These are phyloP conservation scores for Cryptosporidium xiaoi DNA, from an alignment of 169 alveolate species.

Conservation along the genomic window DNA sequence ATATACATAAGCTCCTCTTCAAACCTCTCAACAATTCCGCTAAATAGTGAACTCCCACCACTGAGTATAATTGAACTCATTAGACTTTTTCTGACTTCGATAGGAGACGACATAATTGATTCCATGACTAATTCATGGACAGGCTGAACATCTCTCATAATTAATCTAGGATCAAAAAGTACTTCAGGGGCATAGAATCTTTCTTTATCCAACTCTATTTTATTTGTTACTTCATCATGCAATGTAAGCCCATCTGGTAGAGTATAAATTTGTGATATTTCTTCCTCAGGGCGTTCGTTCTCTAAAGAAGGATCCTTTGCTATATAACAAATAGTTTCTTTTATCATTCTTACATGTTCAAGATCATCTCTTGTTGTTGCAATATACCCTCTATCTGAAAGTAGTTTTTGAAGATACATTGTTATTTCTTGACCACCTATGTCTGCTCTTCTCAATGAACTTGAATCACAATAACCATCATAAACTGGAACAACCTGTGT, in stretches of 20 bases:
- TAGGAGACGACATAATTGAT: conserved; percentile 79
- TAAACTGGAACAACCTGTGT: conserved; percentile 89
- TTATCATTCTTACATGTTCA: conserved; percentile 81
- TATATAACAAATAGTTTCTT: conserved; percentile 86
- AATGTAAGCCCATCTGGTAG: conserved; percentile 88
- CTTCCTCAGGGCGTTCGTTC: conserved; percentile 79
- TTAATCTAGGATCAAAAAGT: conserved; percentile 83
- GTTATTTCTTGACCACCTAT: conserved; percentile 88
- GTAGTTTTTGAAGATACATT: conserved; percentile 84
- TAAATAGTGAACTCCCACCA: conserved; percentile 78
- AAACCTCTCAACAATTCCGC: conserved; percentile 72
- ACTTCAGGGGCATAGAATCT: conserved; percentile 88
- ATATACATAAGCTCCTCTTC: conserved; percentile 72
- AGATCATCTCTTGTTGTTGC: conserved; percentile 84
- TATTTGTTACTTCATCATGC: conserved; percentile 82
- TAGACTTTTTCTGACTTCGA: conserved; percentile 77
- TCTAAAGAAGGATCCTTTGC: conserved; percentile 85
- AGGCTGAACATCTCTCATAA: conserved; percentile 78
- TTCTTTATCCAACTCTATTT: conserved; percentile 83
- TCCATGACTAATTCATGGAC: conserved; percentile 78
- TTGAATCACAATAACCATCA: conserved; percentile 88
- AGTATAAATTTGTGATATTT: conserved; percentile 77
- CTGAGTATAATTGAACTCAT: conserved; percentile 77
- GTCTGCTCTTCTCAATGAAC: conserved; percentile 83
- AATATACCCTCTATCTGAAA: conserved; percentile 84